Evolutionary conservation across 768 basidiomycete genomes (phyloP), one percentile per base, ranked within the genome.

Genomic region (Suillus sp.): DNA sequence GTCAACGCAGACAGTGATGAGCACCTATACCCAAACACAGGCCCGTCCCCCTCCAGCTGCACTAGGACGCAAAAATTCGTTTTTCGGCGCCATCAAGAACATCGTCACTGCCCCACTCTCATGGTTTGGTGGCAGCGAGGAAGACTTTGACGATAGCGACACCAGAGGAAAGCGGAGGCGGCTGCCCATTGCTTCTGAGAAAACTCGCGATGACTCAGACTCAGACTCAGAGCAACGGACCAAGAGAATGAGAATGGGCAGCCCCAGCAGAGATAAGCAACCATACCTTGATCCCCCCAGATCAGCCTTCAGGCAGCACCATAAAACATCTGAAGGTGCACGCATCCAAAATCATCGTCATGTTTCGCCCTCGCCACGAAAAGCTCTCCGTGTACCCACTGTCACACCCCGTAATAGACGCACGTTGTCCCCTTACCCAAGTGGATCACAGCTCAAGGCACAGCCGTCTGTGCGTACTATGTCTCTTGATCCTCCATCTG

Each of bases 401-500:
- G 67, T 71, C 47, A 68, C 74, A 65, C 65, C 75, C 27, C 71
- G 72, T 51, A 73, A 69, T 73, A 78, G 80, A 61, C 78, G 78
- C 35, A 80, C 84, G 7, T 64, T 77, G 20, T 83, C 84, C 51
- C 84, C 84, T 27, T 61, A 69, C 66, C 74, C 74, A 27, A 77
- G 68, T 42, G 63, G 65, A 56, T 68, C 74, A 1, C 65, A 68
- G 47, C 72, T 78, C 65, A 80, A 78, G 48, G 74, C 74, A 37
- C 74, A 75, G 38, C 68, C 65, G 35, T 48, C 80, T 54, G 74
- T 78, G 54, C 86, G 89, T 57, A 91, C 88, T 34, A 89, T 89
- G 86, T 90, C 89, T 51, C 85, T 89, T 71, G 90, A 92, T 74
- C 89, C 88, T 5, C 84, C 86, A 13, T 69, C 75, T 20, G 59